These are phyloP conservation scores for Lentinula boryana DNA, from an alignment of 768 basidiomycete genomes.

Conservation along the genomic window DNA sequence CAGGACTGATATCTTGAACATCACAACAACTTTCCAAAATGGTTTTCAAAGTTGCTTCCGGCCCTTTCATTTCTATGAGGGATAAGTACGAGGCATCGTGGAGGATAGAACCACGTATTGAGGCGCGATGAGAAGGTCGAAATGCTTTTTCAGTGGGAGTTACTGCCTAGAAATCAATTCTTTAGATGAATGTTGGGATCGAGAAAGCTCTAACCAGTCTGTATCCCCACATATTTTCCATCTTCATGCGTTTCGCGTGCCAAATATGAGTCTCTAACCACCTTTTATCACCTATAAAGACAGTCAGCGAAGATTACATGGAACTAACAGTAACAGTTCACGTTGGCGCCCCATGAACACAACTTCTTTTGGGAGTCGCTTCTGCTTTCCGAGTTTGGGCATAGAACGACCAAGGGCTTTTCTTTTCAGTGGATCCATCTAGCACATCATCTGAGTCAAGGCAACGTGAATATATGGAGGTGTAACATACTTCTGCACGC, in stretches of 20 bases:
- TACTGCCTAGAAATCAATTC: constrained; percentile 46
- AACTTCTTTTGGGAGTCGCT: constrained; percentile 51
- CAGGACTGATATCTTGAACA: constrained; percentile 54
- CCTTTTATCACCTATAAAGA: constrained; percentile 60
- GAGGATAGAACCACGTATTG: constrained; percentile 76
- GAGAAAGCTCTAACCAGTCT: constrained; percentile 50
- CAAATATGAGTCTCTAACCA: constrained; percentile 98
- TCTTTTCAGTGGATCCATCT: constrained; percentile 45
- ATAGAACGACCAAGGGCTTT: constrained; percentile 34
- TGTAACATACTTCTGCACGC: constrained; percentile 59
- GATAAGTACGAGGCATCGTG: constrained; percentile 89
- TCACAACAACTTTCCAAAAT: constrained; percentile 57
- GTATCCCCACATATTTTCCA: constrained; percentile 91
- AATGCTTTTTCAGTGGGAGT: constrained; percentile 90
- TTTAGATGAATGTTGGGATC: neutral
- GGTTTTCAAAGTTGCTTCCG: constrained; percentile 44
- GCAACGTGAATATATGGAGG: neutral
- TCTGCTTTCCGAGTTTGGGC: constrained; percentile 62
- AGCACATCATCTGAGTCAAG: neutral
- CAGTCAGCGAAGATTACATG: neutral
- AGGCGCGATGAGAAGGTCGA: constrained; percentile 86
- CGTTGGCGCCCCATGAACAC: constrained; percentile 69
- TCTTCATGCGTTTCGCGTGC: constrained; percentile 96
- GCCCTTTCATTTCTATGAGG: constrained; percentile 68
- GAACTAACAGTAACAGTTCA: constrained; percentile 22